Base-by-base conservation (phyloP, 768 basidiomycete genomes). In the Boletus rubroflammeus region DNA sequence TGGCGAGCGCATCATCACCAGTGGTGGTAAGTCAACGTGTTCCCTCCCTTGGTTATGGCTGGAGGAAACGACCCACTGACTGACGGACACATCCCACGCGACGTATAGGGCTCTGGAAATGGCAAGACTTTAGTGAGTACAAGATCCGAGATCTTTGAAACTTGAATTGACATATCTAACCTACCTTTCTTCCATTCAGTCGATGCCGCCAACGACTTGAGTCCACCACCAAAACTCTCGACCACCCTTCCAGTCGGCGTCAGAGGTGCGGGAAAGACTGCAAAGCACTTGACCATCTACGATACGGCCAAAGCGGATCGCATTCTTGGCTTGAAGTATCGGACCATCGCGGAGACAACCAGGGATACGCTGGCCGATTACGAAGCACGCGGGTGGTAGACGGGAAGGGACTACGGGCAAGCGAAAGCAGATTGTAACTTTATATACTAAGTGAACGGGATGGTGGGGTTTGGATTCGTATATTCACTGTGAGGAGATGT, bases 1-100 rank as follows among this genome's bases (percentile, higher is more conserved):
- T 3, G 81, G 81, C 1, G 74, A 87, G 51, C 73, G 87, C 32
- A 77, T 87, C 61, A 75, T 88, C 61, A 57, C 81, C 38, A 68
- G 67, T n/a, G 69, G 66, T 3, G 73, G 75, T 58, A 47, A 63
- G 54, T 50, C 29, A 10, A 3, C 34, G 19, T 36, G 2, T 31
- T 28, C 5, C n/a, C 15, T 17, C 17, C 13, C 1, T 35, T 9
- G 8, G 19, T 28, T 32, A 6, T 10, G 35, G 11, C 10, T 15
- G 6, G 7, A 29, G n/a, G 17, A 36, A 29, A 13, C 29, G 26
- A 15, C 38, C 13, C 17, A 8, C 1, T 23, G 11, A 44, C 41
- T 48, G 29, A 54, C 29, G 25, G 3, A 40, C 4, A 34, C 3
- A 3, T 19, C 11, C 15, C 31, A 23, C 23, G 2, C 17, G 14